Conservation (phyloP, 176 grass and related monocot genomes). For the Carex kokanica region DNA sequence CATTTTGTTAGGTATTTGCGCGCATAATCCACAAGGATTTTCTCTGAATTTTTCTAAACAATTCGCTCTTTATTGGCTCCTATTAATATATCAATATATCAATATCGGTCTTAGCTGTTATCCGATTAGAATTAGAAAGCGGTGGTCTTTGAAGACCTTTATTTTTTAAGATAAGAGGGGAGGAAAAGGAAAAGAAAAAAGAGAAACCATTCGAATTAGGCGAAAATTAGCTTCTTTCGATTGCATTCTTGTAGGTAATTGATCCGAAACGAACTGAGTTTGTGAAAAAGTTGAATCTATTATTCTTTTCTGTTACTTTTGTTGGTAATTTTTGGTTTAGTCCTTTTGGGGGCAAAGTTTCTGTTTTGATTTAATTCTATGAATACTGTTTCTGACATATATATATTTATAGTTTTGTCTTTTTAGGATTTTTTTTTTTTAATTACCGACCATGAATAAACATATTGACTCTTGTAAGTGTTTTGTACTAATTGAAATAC, state of each 20-base stretch:
- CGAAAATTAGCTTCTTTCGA: not conserved
- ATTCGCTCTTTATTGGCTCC: not conserved
- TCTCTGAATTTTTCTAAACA: slow-evolving; percentile 8
- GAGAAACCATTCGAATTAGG: not conserved
- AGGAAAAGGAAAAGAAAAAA: not conserved
- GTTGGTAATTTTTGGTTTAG: not conserved
- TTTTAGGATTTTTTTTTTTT: not conserved
- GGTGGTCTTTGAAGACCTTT: not conserved
- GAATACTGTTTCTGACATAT: not conserved
- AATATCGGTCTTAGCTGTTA: slow-evolving; percentile 9
- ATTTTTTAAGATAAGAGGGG: not conserved
- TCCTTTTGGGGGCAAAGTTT: not conserved
- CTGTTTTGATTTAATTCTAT: not conserved
- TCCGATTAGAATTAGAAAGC: slow-evolving; percentile 16
- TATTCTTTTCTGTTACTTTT: not conserved
- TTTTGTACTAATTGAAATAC: not conserved
- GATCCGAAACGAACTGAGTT: not conserved
- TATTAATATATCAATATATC: slow-evolving; percentile 10
- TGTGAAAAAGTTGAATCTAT: not conserved
- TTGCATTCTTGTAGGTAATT: not conserved
- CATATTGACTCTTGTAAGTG: not conserved
- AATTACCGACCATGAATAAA: not conserved
- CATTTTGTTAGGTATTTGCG: slow-evolving; percentile 13
- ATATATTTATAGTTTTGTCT: not conserved
- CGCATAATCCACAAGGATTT: not conserved